Evolutionary conservation across 2,329 filamentous ascomycete genomes (phyloP), one percentile per base, ranked within the genome.

Genomic region (Epichloe bromicola): DNA sequence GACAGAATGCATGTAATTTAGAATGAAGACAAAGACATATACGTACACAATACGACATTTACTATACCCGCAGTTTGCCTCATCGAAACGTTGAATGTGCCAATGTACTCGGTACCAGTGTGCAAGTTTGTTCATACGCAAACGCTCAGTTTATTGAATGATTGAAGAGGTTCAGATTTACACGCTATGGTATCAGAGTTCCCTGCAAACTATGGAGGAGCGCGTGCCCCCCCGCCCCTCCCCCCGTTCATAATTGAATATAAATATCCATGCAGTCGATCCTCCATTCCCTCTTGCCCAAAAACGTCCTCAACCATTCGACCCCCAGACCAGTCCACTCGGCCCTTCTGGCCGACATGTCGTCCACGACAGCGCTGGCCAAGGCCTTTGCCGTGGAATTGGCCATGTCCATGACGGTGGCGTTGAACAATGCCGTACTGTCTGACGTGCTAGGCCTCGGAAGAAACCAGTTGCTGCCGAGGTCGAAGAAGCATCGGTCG

Each of bases 181-280:
- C 14, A 42, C 26, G 40, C 23, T 42, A 47, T 34, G 23, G 20
- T 36, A 38, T n/a, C 33, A 36, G 23, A 26, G n/a, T 38, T 30
- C 8, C 10, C 26, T 30, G 10, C 10, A 10, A 8, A 30, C 30
- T 11, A 30, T 30, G 8, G 11, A 30, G 30, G 10, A 30, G 4
- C 30, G 10, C 30, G 30, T 8, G 3, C 17, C 45, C n/a, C 14
- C 17, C 19, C 20, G 19, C 23, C 23, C n/a, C n/a, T n/a, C n/a
- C n/a, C n/a, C 23, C 6, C 23, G 2, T 33, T 56, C 49, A 58
- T 41, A 95, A 70, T 56, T 87, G 75, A 49, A 97, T 81, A 60
- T 90, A 83, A 33, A 97, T 79, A 67, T 95, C 89, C 67, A 98
- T 77, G 66, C 90, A 96, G 52, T 91, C 88, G 56, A 98, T 79